phyloP scores from a whole-genome alignment of 2,329 filamentous ascomycete genomes.

The Colletotrichum scovillei region DNA sequence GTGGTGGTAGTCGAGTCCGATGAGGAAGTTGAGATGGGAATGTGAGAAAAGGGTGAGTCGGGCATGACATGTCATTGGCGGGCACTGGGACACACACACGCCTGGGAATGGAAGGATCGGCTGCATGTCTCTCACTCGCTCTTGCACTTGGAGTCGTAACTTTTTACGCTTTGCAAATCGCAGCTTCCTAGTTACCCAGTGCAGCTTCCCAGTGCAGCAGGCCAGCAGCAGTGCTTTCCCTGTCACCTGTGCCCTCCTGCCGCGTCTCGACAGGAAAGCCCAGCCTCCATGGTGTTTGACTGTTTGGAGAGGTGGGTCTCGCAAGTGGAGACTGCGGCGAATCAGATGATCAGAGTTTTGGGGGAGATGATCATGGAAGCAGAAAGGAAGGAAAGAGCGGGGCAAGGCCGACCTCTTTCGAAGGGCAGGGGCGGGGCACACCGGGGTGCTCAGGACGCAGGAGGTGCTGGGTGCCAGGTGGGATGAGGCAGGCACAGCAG shows the following conservation, averaged over 20 bases:
- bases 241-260: background rate
- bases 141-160: background rate
- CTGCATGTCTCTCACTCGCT: background rate
- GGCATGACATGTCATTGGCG: background rate
- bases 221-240: too few species aligned
- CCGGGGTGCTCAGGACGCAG: background rate
- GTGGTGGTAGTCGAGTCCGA: background rate
- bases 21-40: background rate
- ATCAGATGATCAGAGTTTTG: conserved; percentile 13
- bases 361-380: conserved; percentile 1
- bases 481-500: too few species aligned
- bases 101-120: background rate
- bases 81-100: background rate
- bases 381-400: conserved; percentile 27
- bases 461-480: background rate
- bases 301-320: background rate
- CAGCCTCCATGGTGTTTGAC: background rate
- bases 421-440: background rate
- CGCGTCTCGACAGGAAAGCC: background rate
- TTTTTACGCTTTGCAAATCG: too few species aligned
- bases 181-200: too few species aligned
- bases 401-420: background rate
- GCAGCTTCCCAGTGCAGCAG: too few species aligned
- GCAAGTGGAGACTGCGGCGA: background rate
- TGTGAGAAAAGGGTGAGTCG: background rate